Evolutionary conservation across 2,329 filamentous ascomycete species (phyloP).

Genomic region (Metarhizium sp.): DNA sequence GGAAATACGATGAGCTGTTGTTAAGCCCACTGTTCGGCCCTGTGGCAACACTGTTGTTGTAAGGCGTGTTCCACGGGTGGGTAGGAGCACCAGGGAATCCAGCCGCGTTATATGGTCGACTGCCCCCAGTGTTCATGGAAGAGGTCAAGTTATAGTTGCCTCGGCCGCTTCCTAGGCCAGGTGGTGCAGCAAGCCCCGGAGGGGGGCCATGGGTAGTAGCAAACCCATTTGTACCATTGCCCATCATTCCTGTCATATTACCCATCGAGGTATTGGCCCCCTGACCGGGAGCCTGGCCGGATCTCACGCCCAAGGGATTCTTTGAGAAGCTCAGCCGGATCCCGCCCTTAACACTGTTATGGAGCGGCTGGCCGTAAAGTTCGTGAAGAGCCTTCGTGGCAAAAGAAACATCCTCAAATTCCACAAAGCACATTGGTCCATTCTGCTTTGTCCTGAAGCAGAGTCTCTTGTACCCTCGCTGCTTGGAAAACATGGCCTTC

Average conservation of each 20-base stretch:
- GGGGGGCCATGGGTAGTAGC: constrained; percentile 66
- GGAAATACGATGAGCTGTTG: constrained; percentile 16
- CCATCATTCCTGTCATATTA: constrained; percentile 50
- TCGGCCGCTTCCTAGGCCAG: constrained; percentile 45
- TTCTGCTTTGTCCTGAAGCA: constrained; percentile 94
- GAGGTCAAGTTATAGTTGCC: constrained; percentile 14
- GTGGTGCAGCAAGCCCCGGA: constrained; percentile 68
- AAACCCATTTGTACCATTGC: constrained; percentile 44
- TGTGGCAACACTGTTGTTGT: constrained; percentile 13
- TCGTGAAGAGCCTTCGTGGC: constrained; percentile 87
- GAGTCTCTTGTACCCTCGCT: constrained; percentile 88
- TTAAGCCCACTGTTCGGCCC: constrained; percentile 10
- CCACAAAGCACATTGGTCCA: constrained; percentile 97
- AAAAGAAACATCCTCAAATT: constrained; percentile 89
- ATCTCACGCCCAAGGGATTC: constrained; percentile 88
- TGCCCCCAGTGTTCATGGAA: constrained; percentile 12
- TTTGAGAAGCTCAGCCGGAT: constrained; percentile 96
- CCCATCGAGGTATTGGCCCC: constrained; percentile 31
- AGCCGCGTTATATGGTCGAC: constrained; percentile 6
- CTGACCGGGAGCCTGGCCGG: constrained; percentile 51
- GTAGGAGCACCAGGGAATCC: constrained; percentile 11
- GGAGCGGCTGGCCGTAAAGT: constrained; percentile 75
- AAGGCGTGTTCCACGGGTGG: constrained; percentile 17
- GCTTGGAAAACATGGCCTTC: constrained; percentile 85
- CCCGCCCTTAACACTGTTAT: constrained; percentile 89